Conservation (phyloP, 257 asterid genomes). For the Dorcoceras hygrometricum region DNA sequence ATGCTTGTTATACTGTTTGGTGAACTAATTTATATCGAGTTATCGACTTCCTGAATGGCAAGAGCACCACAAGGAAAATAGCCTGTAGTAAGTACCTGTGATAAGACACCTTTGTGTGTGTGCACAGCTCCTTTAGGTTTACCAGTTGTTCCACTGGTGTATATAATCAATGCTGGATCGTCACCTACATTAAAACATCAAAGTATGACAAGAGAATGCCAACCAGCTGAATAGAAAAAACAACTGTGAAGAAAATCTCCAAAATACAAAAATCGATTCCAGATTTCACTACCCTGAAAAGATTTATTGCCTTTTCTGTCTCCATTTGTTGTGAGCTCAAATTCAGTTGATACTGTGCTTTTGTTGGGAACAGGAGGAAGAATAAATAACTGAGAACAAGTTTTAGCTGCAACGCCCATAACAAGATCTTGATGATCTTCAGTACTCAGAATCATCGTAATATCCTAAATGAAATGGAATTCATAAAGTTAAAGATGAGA, state of each 20-base stretch:
- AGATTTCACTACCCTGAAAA: slow-evolving; percentile 28
- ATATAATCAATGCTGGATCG: slow-evolving; percentile 81
- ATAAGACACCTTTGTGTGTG: slow-evolving; percentile 80
- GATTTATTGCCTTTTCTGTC: slow-evolving; percentile 24
- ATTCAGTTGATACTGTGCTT: slow-evolving; percentile 30
- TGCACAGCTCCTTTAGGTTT: slow-evolving; percentile 99
- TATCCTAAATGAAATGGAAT: slow-evolving; percentile 45
- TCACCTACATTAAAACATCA: slow-evolving; percentile 47
- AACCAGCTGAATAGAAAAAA: slow-evolving; percentile 10
- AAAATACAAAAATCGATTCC: slow-evolving; percentile 35
- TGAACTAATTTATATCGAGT: not conserved
- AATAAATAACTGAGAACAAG: slow-evolving; percentile 70
- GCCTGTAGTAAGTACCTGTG: slow-evolving; percentile 60
- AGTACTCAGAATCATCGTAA: slow-evolving; percentile 76
- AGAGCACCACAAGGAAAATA: not conserved
- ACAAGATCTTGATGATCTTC: slow-evolving; percentile 87
- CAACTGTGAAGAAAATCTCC: slow-evolving; percentile 7
- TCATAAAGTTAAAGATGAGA: slow-evolving; percentile 2
- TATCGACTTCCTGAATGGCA: not conserved
- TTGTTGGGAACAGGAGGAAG: slow-evolving; percentile 53
- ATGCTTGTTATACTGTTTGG: not conserved
- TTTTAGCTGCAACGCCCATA: slow-evolving; percentile 73
- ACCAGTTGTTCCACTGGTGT: slow-evolving; percentile 98
- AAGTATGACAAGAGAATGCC: slow-evolving; percentile 9
- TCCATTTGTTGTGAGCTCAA: slow-evolving; percentile 28